These are phyloP conservation scores for Mortierella sp. DNA, from an alignment of 371 early-diverging fungal species.

Conservation along the genomic window DNA sequence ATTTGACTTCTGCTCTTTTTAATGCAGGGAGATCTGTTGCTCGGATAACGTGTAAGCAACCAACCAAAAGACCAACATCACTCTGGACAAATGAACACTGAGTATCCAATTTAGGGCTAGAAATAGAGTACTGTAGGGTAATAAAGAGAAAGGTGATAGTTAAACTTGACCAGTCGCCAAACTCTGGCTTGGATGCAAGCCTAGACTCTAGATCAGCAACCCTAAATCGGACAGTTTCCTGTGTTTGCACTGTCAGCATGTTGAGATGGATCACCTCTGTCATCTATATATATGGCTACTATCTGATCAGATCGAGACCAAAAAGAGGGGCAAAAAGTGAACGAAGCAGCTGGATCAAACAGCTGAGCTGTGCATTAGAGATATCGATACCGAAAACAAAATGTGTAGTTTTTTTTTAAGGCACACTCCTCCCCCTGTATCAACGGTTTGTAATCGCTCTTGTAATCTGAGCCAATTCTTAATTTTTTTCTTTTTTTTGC, in stretches of 20 bases:
- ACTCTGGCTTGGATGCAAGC: neutral
- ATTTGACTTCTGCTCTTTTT: neutral
- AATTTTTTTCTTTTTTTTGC: neutral
- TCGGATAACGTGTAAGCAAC: neutral
- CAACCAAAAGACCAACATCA: no score
- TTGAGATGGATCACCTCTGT: neutral
- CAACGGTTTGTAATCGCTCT: neutral
- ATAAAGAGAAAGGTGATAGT: no score
- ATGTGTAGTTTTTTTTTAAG: neutral
- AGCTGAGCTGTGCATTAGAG: slow-evolving; percentile 1
- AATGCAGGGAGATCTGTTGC: neutral
- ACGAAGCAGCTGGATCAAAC: neutral
- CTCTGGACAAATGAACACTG: neutral
- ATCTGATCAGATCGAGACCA: neutral
- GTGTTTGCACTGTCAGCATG: neutral
- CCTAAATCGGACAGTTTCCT: neutral
- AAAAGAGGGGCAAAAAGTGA: neutral
- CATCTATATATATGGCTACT: neutral
- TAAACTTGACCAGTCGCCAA: no score
- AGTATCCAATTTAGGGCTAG: neutral
- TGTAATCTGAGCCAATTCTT: neutral
- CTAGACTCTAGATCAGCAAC: neutral
- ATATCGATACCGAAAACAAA: neutral
- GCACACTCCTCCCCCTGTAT: no score
- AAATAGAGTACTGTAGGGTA: neutral